Conservation (phyloP, 192 early-diverging fungal genomes). For the Backusella liffmaniae region DNA sequence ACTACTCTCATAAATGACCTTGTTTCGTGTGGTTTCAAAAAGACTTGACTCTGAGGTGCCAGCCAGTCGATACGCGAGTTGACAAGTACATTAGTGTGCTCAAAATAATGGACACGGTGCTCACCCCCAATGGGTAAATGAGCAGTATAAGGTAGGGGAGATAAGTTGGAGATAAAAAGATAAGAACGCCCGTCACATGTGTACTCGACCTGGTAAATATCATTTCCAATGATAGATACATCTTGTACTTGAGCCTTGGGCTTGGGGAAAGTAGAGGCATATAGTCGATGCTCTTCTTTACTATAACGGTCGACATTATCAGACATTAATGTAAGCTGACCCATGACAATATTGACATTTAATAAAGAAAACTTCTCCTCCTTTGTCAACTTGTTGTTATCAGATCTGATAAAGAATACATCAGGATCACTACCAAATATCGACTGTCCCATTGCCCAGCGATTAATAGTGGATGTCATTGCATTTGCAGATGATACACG, state of each 20-base stretch:
- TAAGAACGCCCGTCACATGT: constrained; percentile 4
- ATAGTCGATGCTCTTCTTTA: constrained; percentile 25
- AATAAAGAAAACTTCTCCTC: constrained; percentile 28
- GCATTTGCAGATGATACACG: constrained; percentile 48
- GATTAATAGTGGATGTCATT: constrained; percentile 42
- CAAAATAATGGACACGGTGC: constrained; percentile 16
- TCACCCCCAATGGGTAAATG: not conserved
- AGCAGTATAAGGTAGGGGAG: constrained; percentile 11
- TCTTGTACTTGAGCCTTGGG: not conserved
- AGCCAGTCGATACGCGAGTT: constrained; percentile 6
- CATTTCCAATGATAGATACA: not conserved
- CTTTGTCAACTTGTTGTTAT: constrained; percentile 28
- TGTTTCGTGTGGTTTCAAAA: constrained; percentile 20
- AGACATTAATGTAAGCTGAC: constrained; percentile 30
- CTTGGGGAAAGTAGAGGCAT: constrained; percentile 29
- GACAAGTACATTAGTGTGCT: constrained; percentile 24
- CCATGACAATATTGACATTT: constrained; percentile 25
- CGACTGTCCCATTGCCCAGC: constrained; percentile 40
- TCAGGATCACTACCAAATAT: constrained; percentile 54
- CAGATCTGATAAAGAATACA: constrained; percentile 45
- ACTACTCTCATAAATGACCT: constrained; percentile 13
- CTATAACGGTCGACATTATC: constrained; percentile 33
- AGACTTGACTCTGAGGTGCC: not conserved
- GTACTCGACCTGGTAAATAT: constrained; percentile 27
- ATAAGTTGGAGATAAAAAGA: constrained; percentile 21